Evolutionary conservation across 257 asterid species (phyloP), one percentile per base, ranked within the genome.

Genomic region (Nicotiana tabacum): DNA sequence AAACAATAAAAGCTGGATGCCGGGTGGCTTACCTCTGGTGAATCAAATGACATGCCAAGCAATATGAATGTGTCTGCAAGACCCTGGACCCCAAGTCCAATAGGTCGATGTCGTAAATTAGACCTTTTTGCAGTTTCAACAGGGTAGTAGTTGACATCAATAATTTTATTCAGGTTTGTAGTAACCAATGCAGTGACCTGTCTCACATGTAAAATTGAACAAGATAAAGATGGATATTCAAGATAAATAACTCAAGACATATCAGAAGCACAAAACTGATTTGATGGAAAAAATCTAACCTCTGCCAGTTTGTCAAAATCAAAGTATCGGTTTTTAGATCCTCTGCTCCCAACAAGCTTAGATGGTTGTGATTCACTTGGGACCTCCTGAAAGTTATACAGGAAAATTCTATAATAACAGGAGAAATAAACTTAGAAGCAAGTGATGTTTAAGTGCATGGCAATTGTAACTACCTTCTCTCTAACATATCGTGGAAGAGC

Each of bases 31-130:
- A 94, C 99, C 98, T 96, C 99, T 15, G 93, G 96, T 62, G 99
- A 96, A 85, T 96, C 99, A 88, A 96, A 96, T 78, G 99, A 58
- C 99, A 96, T 94, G 83, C 99, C 99, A 77, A 96, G 99, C 88
- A 96, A 89, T 81, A 96, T 94, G 85, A 96, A 96, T 51, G 98
- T 87, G 77, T 96, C 99, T 16, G 99, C 99, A 77, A 96, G 96
- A 81, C 99, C 99, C 69, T 96, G 99, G 55, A 96, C 98, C 72
- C 99, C 99, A 78, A 96, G 92, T 81, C 99, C 99, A 64, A 94
- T 90, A 48, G 99, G 99, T 85, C 99, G 87, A 86, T 96, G 99
- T 24, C 97, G 93, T 80, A 94, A 64, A 79, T 96, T 96, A 37
- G 99, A 96, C 81, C 86, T 85, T 81, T 85, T 91, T 18, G 99